Percentiles rank a stretch among this genome's conserved stretches.
Conservation (phyloP, 257 asterid species). For the Ilex aquifolium region DNA sequence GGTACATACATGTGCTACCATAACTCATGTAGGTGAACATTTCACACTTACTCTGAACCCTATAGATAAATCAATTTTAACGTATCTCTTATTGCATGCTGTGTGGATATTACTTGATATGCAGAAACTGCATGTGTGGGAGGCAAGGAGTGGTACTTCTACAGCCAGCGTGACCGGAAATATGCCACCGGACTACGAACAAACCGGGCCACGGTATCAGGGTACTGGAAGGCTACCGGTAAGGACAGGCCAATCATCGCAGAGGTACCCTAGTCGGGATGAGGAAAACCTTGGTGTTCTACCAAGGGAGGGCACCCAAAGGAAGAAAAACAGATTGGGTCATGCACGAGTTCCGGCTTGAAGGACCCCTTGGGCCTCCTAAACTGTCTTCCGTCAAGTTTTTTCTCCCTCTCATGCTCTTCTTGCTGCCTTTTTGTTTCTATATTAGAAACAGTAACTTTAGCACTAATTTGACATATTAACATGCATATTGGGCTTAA, state of each 20-base stretch:
- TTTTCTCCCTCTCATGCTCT: background rate
- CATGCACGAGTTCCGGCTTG: conserved; percentile 85
- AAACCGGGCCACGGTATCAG: conserved; percentile 78
- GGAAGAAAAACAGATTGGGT: conserved; percentile 88
- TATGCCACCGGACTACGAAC: conserved; percentile 83
- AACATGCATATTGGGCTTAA: too few species aligned
- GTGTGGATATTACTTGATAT: background rate
- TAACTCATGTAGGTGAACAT: too few species aligned
- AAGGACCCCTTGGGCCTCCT: conserved; percentile 40
- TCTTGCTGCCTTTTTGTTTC: background rate
- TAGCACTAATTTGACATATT: too few species aligned
- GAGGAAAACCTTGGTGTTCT: conserved; percentile 87
- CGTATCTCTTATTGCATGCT: too few species aligned
- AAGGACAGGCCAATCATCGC: conserved; percentile 55
- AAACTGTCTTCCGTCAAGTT: conserved; percentile 45
- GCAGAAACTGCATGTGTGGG: conserved; percentile 79
- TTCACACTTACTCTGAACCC: too few species aligned
- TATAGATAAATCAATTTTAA: too few species aligned
- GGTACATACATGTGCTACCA: too few species aligned
- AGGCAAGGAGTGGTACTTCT: conserved; percentile 76
- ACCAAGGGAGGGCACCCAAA: conserved; percentile 88
- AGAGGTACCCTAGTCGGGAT: conserved; percentile 65
- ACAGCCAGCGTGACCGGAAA: conserved; percentile 75
- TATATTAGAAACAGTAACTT: background rate
- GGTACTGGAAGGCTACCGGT: conserved; percentile 97